Conservation (phyloP, 495 filamentous ascomycete species). For the Talaromyces nanjingensis region DNA sequence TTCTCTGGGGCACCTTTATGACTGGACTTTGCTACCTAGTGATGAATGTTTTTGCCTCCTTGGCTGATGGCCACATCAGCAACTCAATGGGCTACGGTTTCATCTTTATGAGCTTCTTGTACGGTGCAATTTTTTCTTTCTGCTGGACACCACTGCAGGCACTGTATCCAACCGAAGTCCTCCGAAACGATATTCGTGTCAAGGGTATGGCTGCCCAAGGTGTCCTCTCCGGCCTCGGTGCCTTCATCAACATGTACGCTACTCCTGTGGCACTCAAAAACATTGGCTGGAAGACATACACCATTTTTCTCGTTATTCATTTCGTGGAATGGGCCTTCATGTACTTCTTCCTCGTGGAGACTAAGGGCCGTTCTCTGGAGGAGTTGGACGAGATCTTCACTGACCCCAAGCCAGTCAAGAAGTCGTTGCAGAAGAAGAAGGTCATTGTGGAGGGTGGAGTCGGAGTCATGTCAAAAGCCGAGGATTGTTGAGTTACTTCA, state of each 20-base stretch:
- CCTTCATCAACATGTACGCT: slow-evolving; percentile 52
- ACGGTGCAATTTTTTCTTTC: slow-evolving; percentile 55
- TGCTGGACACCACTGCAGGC: slow-evolving; percentile 64
- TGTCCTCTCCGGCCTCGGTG: slow-evolving; percentile 13
- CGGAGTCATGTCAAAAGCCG: neutral
- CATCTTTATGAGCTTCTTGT: slow-evolving; percentile 62
- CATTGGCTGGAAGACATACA: slow-evolving; percentile 53
- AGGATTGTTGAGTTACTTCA: neutral
- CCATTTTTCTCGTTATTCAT: slow-evolving; percentile 55
- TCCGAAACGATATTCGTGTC: slow-evolving; percentile 53
- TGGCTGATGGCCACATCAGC: slow-evolving; percentile 26
- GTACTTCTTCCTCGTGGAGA: slow-evolving; percentile 64
- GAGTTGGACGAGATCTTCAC: slow-evolving; percentile 62
- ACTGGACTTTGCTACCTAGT: slow-evolving; percentile 52
- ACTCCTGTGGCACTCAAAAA: slow-evolving; percentile 46
- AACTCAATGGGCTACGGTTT: slow-evolving; percentile 44
- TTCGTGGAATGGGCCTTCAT: slow-evolving; percentile 45
- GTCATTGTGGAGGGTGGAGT: neutral
- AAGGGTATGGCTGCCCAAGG: slow-evolving; percentile 51
- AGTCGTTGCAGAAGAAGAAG: slow-evolving; percentile 34
- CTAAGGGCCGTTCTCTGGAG: slow-evolving; percentile 59
- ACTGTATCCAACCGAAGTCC: slow-evolving; percentile 62
- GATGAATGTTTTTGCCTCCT: slow-evolving; percentile 46
- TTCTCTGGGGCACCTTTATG: slow-evolving; percentile 42
- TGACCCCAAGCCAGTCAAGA: slow-evolving; percentile 44